Evolutionary conservation across 192 early-diverging fungal genomes (phyloP).

Genomic region (Gonapodya prolifera): DNA sequence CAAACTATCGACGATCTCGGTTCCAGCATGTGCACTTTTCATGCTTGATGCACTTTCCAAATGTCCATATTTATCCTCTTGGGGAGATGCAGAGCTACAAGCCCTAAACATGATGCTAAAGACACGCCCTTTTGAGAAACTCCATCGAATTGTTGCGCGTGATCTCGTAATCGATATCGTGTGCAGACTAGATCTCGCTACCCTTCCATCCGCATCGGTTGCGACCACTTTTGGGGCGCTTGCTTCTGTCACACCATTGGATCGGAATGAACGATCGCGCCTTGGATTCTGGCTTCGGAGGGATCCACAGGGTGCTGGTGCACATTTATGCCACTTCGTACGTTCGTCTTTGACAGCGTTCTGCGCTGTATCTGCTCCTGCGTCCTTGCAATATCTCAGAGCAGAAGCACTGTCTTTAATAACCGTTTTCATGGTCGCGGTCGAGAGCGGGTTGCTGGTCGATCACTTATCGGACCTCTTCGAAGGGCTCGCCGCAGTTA

Average conservation of each 20-base stretch:
- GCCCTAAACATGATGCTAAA: background rate
- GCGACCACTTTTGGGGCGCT: background rate
- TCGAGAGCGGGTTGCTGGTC: background rate
- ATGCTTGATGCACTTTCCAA: background rate
- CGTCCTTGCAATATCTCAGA: background rate
- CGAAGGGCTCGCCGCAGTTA: background rate
- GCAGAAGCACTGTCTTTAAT: background rate
- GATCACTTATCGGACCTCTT: background rate
- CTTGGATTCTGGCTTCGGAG: background rate
- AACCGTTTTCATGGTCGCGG: background rate
- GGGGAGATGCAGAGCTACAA: background rate
- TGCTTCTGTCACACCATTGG: background rate
- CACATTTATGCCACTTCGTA: background rate
- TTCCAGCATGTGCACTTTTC: background rate
- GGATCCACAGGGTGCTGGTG: background rate
- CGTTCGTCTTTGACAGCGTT: background rate
- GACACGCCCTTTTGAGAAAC: background rate
- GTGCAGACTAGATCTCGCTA: background rate
- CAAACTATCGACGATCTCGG: background rate
- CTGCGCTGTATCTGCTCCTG: background rate
- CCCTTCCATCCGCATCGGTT: background rate
- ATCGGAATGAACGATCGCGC: background rate
- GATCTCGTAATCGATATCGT: background rate
- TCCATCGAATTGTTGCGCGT: background rate
- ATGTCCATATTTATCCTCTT: background rate